A percentile compares a stretch with the other conserved stretches of the same genome.
phyloP scores from a whole-genome alignment of 345 rosid genomes.

The Gossypium ekmanianum region DNA sequence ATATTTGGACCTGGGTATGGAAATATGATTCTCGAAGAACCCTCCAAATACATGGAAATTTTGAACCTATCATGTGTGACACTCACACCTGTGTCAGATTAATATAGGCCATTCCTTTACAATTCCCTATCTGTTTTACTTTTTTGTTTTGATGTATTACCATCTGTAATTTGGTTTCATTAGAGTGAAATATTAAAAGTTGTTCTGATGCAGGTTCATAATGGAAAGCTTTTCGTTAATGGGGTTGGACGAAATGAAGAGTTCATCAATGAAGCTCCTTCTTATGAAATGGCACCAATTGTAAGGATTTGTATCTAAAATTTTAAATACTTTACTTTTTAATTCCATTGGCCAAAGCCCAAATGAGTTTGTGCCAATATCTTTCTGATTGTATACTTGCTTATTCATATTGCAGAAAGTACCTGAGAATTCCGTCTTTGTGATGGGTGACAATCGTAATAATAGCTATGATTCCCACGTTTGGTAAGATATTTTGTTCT shows the following conservation, averaged over 20 bases:
- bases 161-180: not conserved
- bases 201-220: constrained; percentile 49
- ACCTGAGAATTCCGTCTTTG: constrained; percentile 79
- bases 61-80: not conserved
- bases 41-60: not conserved
- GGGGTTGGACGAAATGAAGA: constrained; percentile 64
- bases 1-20: not conserved
- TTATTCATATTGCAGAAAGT: constrained; percentile 44
- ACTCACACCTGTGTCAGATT: not conserved
- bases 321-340: not conserved
- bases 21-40: not conserved
- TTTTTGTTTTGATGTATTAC: not conserved
- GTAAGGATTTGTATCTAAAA: constrained; percentile 42
- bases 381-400: not conserved
- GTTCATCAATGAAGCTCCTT: constrained; percentile 69
- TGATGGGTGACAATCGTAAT: constrained; percentile 98
- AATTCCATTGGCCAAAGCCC: not conserved
- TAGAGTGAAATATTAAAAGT: constrained; percentile 1
- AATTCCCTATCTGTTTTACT: not conserved
- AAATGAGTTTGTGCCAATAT: not conserved
- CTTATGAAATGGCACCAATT: constrained; percentile 70
- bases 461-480: constrained; percentile 94
- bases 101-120: not conserved
- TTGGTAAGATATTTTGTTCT: constrained; percentile 46
- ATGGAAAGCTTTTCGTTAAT: constrained; percentile 70